Evolutionary conservation across 495 filamentous ascomycete genomes (phyloP), one percentile per base, ranked within the genome.

Genomic region (Tetracladium marchalianum): DNA sequence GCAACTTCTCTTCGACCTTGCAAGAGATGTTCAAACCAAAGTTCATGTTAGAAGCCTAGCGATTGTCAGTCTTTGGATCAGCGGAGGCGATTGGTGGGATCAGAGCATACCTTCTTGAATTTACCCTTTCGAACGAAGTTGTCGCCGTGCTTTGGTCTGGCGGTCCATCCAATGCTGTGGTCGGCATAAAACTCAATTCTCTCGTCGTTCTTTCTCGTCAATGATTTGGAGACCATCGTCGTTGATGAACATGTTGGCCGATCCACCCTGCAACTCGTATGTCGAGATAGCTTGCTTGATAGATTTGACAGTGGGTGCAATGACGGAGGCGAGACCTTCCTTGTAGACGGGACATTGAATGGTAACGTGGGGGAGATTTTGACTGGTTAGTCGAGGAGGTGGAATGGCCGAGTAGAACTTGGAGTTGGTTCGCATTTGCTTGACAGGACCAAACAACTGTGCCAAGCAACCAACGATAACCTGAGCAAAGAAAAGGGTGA

Each of bases 1-100:
- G 62, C 19, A 88, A 69, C 54, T 77, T 80, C 15, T 86, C 82
- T 60, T 90, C 84, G 0, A 88, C 80, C 47, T 78, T 78, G 62
- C 76, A 80, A 13, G 81, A 84, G 49, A 89, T 72, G 70, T 84
- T 81, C 31, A 90, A 66, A 9, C 72, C 83, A 51, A 75, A 90
- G 65, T 90, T 90, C 84, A 90, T 90, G 69, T 90, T 90, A 24
- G 80, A 85, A 10, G 84, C 84, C 74, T 88, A 27, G 22, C 3
- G 7, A 27, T 81, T 70, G 80, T 82, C 64, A 82, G 81, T 57
- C 65, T 62, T 17, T 66, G 22, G 22, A 3, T 27, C 22, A 27
- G 22, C 3, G 64, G 10, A 16, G 5, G 16, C 9, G 35, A 36
- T 35, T 36, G 35, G 12, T 16, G 5, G 12, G 16, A 36, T 2